Evolutionary conservation across 257 asterid genomes (phyloP).

Genomic region (Coffea canephora): DNA sequence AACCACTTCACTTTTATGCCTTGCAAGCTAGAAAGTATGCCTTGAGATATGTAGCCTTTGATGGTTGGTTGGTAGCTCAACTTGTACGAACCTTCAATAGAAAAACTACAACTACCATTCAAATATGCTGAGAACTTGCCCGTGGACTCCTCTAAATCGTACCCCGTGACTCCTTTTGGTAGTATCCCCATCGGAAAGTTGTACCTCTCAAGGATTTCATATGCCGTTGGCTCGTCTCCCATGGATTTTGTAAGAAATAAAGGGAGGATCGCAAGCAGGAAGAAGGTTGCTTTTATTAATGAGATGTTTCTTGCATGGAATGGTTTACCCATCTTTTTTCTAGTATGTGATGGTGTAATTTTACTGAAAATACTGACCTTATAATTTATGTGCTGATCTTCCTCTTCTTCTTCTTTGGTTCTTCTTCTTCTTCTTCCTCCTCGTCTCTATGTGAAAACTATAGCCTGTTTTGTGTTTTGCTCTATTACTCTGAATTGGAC

Average conservation of each 20-base stretch:
- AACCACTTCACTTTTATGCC: constrained; percentile 8
- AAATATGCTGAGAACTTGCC: constrained; percentile 8
- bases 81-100: neutral
- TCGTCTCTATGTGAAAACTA: too few relatives aligned
- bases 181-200: constrained; percentile 9
- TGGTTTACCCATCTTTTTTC: neutral
- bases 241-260: neutral
- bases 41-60: constrained; percentile 4
- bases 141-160: constrained; percentile 3
- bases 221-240: constrained; percentile 1
- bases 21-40: neutral
- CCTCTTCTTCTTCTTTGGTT: too few relatives aligned
- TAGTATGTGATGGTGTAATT: too few relatives aligned
- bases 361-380: too few relatives aligned
- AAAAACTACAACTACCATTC: constrained; percentile 12
- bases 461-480: too few relatives aligned
- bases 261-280: neutral
- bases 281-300: neutral
- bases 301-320: neutral
- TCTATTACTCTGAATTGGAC: too few relatives aligned
- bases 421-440: too few relatives aligned
- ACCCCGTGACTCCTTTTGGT: neutral
- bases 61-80: constrained; percentile 11
- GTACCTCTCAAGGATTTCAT: constrained; percentile 7
- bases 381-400: too few relatives aligned